Evolutionary conservation across 768 basidiomycete species (phyloP).

Genomic region (Psilocybe sp.): DNA sequence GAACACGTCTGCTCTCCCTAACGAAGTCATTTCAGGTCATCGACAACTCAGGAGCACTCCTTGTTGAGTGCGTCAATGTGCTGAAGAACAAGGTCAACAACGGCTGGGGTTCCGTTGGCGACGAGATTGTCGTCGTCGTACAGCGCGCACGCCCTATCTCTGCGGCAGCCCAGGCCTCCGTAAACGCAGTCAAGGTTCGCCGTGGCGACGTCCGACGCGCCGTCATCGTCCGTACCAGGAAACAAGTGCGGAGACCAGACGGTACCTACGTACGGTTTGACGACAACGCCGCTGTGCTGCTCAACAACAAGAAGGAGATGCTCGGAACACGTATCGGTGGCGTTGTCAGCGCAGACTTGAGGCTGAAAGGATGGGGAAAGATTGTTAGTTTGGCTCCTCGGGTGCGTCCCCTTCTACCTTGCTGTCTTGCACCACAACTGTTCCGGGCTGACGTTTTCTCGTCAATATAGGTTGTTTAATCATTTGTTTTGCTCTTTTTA

Average conservation of each 20-base stretch:
- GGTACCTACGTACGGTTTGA: slow-evolving; percentile 88
- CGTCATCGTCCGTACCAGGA: slow-evolving; percentile 91
- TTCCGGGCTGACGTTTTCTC: background rate
- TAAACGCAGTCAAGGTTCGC: slow-evolving; percentile 85
- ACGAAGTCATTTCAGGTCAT: slow-evolving; percentile 58
- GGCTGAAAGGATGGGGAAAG: slow-evolving; percentile 93
- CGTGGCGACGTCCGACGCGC: slow-evolving; percentile 94
- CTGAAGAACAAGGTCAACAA: slow-evolving; percentile 95
- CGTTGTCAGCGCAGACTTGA: slow-evolving; percentile 86
- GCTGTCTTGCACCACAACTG: background rate
- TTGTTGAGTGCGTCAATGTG: slow-evolving; percentile 95
- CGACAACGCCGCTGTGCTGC: slow-evolving; percentile 91
- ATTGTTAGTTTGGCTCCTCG: slow-evolving; percentile 90
- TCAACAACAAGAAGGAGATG: slow-evolving; percentile 97
- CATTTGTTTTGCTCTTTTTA: background rate
- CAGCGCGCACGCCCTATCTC: slow-evolving; percentile 86
- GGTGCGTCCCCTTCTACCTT: slow-evolving; percentile 40
- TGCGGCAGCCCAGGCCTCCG: slow-evolving; percentile 59
- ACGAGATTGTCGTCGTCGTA: slow-evolving; percentile 95
- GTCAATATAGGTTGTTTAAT: slow-evolving; percentile 18
- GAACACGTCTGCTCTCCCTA: background rate
- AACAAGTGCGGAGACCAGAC: slow-evolving; percentile 81
- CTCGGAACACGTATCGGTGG: slow-evolving; percentile 93
- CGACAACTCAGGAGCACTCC: slow-evolving; percentile 94
- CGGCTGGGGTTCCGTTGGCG: slow-evolving; percentile 90